phyloP scores from a whole-genome alignment of 2,329 filamentous ascomycete species.

The Thyridium curvatum region DNA sequence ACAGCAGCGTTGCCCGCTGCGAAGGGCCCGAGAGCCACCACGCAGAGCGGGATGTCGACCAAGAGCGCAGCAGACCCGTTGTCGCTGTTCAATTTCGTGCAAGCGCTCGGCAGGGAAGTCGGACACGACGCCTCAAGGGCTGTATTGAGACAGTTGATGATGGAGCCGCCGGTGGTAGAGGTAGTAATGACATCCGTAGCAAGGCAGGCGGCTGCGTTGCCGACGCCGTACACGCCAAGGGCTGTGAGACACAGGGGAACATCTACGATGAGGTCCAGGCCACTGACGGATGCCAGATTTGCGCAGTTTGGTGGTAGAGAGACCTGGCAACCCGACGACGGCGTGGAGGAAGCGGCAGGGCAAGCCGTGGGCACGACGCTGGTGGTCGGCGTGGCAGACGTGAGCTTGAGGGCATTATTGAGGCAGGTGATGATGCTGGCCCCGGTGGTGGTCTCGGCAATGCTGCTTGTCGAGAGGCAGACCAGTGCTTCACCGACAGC shows the following conservation, averaged over 20 bases:
- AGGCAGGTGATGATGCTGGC: conserved; percentile 1
- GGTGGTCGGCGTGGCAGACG: background rate
- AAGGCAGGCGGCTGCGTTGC: conserved; percentile 5
- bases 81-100: conserved; percentile 1
- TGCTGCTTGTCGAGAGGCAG: conserved; percentile 1
- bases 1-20: conserved; percentile 3
- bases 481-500: conserved; percentile 1
- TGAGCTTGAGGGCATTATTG: background rate
- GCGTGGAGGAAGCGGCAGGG: background rate
- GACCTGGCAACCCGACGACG: conserved; percentile 1
- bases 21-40: conserved; percentile 6
- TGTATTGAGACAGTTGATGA: conserved; percentile 5
- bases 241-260: conserved; percentile 18
- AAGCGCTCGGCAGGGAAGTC: conserved; percentile 6
- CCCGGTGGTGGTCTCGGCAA: background rate
- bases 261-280: conserved; percentile 13
- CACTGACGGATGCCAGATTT: background rate
- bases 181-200: conserved; percentile 2
- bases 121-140: conserved; percentile 9
- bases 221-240: conserved; percentile 17
- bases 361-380: no score
- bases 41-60: conserved; percentile 6
- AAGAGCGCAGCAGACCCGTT: background rate
- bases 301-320: conserved; percentile 3
- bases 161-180: conserved; percentile 1